Percentiles rank a stretch among this genome's conserved stretches.
phyloP scores from a whole-genome alignment of 176 grass and related monocot genomes.

The Carex kokanica region DNA sequence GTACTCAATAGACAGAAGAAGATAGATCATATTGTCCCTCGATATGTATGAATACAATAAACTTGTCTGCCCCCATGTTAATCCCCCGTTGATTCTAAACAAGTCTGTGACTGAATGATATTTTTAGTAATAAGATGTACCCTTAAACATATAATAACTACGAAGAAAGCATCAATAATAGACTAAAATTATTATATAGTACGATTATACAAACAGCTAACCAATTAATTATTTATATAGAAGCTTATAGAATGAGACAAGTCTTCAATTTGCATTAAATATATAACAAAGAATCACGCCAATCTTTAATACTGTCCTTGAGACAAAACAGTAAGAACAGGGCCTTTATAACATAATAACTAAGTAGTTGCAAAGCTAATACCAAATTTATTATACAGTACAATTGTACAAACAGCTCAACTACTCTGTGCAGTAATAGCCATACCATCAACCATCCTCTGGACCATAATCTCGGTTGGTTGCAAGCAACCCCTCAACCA shows the following conservation, averaged over 20 bases:
- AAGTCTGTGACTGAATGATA: not conserved
- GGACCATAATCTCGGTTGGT: constrained; percentile 89
- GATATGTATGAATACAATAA: not conserved
- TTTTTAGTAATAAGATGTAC: not conserved
- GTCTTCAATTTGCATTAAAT: not conserved
- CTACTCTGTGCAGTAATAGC: constrained; percentile 59
- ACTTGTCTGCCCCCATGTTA: not conserved
- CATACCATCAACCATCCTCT: constrained; percentile 67
- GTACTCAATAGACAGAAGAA: not conserved
- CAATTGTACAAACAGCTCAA: constrained; percentile 20
- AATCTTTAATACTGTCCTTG: not conserved
- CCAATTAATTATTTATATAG: not conserved
- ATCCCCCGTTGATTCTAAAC: not conserved
- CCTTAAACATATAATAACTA: not conserved
- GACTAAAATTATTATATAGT: constrained; percentile 2
- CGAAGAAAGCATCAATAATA: not conserved
- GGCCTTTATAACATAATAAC: not conserved
- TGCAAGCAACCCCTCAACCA: constrained; percentile 74
- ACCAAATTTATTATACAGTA: constrained; percentile 8
- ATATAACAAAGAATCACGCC: not conserved
- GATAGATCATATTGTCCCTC: constrained; percentile 3
- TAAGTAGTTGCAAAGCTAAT: not conserved
- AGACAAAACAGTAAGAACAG: not conserved
- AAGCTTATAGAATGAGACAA: not conserved
- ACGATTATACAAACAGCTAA: not conserved